Evolutionary conservation across 1,284 basidiomycete genomes (phyloP).

Genomic region (Psilocybe mexicana): DNA sequence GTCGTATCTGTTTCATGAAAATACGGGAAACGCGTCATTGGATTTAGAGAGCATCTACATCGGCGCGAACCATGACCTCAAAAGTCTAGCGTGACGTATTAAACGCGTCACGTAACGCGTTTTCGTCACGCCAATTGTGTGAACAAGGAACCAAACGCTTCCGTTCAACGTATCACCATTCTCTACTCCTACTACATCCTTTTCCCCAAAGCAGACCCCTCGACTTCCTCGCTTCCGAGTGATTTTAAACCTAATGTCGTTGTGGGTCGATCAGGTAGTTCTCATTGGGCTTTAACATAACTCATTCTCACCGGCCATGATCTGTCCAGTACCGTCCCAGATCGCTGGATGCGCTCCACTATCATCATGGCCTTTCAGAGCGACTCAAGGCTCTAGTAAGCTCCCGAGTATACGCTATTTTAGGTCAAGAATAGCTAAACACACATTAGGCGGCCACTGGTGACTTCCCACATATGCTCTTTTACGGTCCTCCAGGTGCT

Average conservation of each 20-base stretch:
- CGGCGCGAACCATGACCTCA: too few species aligned
- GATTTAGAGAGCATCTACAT: too few species aligned
- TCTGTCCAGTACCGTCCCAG: constrained; percentile 78
- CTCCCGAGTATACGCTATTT: constrained; percentile 1
- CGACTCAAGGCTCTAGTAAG: constrained; percentile 81
- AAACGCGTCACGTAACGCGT: constrained; percentile 35
- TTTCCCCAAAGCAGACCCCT: too few species aligned
- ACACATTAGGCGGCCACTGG: constrained; percentile 71
- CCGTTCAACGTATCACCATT: constrained; percentile 2
- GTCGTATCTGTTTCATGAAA: too few species aligned
- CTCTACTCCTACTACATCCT: background rate
- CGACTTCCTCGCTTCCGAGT: background rate
- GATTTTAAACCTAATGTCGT: constrained; percentile 57
- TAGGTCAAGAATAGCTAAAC: background rate
- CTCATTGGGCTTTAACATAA: background rate
- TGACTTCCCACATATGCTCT: constrained; percentile 97
- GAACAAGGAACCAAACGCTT: background rate
- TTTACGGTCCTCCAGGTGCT: constrained; percentile 96
- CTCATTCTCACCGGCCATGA: background rate
- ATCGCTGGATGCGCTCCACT: constrained; percentile 84
- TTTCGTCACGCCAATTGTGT: constrained; percentile 16
- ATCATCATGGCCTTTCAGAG: constrained; percentile 82
- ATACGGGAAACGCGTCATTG: too few species aligned
- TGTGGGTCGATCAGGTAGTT: constrained; percentile 85
- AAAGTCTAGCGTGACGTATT: background rate